A percentile compares a stretch with the other conserved stretches of the same genome.
Conservation (phyloP, 495 filamentous ascomycete species). For the Lasiosphaeriaceae sp. region DNA sequence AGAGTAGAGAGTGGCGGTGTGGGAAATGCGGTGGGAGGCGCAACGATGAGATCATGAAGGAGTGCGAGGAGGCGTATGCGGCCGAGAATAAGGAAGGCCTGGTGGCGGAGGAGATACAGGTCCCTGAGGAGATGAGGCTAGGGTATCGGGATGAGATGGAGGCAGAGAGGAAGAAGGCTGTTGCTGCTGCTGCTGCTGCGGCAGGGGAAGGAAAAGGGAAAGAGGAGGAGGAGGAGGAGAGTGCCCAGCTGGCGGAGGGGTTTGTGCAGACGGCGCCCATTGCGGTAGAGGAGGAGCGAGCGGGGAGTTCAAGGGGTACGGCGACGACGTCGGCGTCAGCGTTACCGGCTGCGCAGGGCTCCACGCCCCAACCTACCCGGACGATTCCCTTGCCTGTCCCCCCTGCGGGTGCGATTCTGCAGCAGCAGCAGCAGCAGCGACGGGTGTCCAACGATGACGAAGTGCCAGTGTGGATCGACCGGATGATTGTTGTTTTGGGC, state of each 20-base stretch:
- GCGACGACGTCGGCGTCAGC: constrained; percentile 8
- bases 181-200: not conserved
- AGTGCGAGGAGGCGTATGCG: constrained; percentile 54
- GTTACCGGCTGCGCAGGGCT: constrained; percentile 25
- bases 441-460: constrained; percentile 18
- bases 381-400: constrained; percentile 28
- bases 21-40: constrained; percentile 55
- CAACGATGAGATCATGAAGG: constrained; percentile 69
- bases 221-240: constrained; percentile 31
- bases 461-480: constrained; percentile 58
- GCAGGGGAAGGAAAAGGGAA: not conserved
- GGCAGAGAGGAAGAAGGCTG: constrained; percentile 20
- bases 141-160: constrained; percentile 53
- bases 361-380: constrained; percentile 34
- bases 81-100: constrained; percentile 41
- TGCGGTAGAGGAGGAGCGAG: no score
- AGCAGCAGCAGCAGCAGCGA: not conserved
- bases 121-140: constrained; percentile 58
- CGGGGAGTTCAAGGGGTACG: not conserved
- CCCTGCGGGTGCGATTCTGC: not conserved
- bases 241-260: constrained; percentile 42
- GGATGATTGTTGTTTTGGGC: constrained; percentile 51
- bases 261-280: constrained; percentile 46
- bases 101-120: constrained; percentile 43
- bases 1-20: constrained; percentile 62